Conservation (phyloP, 2,329 filamentous ascomycete genomes). For the Monilinia fructicola region DNA sequence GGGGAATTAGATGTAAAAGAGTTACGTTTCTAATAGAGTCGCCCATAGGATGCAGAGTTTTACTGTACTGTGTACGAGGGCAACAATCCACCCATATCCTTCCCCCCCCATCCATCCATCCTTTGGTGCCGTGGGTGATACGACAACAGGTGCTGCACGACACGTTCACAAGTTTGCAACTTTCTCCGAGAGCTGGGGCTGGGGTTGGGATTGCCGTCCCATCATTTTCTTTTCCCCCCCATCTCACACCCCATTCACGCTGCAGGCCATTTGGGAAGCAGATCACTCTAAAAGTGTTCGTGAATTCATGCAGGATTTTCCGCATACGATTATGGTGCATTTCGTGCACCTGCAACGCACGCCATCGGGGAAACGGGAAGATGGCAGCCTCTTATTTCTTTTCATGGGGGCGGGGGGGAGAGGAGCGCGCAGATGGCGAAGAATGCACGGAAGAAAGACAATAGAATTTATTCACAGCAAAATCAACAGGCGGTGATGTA, state of each 20-base stretch:
- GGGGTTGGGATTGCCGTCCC: conserved; percentile 13
- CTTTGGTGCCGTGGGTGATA: conserved; percentile 12
- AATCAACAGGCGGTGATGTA: too few relatives aligned
- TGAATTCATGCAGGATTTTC: conserved; percentile 17
- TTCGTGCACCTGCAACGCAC: conserved; percentile 18
- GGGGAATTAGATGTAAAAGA: background rate
- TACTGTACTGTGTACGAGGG: background rate
- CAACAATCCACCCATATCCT: background rate
- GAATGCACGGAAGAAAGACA: background rate
- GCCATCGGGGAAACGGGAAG: conserved; percentile 20
- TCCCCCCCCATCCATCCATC: background rate
- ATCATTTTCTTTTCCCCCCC: background rate
- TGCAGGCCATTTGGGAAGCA: conserved; percentile 9
- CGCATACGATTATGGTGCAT: conserved; percentile 10
- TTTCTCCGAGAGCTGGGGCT: conserved; percentile 21
- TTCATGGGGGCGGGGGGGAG: background rate
- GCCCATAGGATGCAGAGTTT: background rate
- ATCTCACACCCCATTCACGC: background rate
- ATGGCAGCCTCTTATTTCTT: conserved; percentile 4
- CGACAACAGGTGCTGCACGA: conserved; percentile 23
- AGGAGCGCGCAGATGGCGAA: too few relatives aligned
- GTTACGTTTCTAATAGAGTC: background rate
- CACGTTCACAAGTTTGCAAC: conserved; percentile 15
- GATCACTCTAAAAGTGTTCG: background rate
- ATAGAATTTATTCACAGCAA: background rate